A percentile compares a stretch with the other conserved stretches of the same genome.
Evolutionary conservation across 129 eudicot genomes (phyloP).

Genomic region (Tagetes erecta): DNA sequence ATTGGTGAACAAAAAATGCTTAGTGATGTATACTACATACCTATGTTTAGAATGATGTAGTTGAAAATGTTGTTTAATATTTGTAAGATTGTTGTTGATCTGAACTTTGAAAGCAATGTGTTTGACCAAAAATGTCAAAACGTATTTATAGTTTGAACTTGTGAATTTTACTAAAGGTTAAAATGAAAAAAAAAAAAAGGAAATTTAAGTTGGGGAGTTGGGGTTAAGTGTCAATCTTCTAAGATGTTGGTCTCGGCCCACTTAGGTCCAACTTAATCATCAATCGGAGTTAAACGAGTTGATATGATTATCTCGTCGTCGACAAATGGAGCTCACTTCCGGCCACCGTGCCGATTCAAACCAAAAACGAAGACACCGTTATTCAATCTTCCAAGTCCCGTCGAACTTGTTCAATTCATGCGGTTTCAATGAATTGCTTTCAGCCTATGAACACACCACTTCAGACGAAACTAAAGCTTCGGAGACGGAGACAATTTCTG

Average conservation of each 20-base stretch:
- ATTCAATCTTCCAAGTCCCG: constrained; percentile 62
- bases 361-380: background rate
- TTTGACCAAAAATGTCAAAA: background rate
- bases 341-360: no score
- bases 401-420: constrained; percentile 49
- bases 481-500: background rate
- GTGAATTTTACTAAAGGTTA: no score
- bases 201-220: no score
- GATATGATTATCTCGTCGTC: no score
- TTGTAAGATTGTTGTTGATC: background rate
- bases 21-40: no score
- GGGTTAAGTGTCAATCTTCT: no score
- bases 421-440: constrained; percentile 43
- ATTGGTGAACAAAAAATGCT: no score
- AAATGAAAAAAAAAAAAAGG: no score
- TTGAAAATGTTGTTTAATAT: background rate
- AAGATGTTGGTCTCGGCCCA: no score
- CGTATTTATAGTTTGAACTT: background rate
- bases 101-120: background rate
- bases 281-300: no score
- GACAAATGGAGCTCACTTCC: no score
- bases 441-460: constrained; percentile 26
- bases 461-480: background rate
- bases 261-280: no score
- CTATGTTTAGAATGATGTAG: background rate